Evolutionary conservation across 495 filamentous ascomycete species (phyloP), one percentile per base, ranked within the genome.

Genomic region (Ascobolus immersus): DNA sequence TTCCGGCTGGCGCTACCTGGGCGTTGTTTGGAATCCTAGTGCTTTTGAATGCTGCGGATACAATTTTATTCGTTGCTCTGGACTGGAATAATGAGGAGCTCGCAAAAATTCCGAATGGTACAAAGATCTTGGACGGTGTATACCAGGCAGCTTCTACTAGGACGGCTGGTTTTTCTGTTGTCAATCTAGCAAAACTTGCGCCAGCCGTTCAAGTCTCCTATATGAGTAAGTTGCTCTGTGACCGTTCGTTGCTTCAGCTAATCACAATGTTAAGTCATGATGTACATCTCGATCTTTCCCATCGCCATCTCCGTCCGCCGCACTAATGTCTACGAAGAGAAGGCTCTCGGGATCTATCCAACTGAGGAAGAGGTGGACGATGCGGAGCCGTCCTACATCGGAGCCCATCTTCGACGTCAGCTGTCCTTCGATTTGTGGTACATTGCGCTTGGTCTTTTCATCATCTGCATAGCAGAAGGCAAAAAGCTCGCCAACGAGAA

Each of bases 251-350:
- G 3, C 11, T 27, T 11, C 14, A 27, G 6, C 17, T 22, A 36
- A 9, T 31, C 19, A 15, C 15, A 19, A 10, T 36, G 65, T 39
- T 40, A 64, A 29, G 55, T 73, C 41, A 73, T 73, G 68, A 73
- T 73, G 68, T 73, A 72, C 47, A 69, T 73, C 36, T 64, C 68
- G 29, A 52, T 68, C 13, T 69, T 65, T 38, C 68, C 68, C 2
- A 67, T 71, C 31, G 69, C 68, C 20, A 69, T 73, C 36, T 59
- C 52, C 21, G 55, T 72, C 13, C 41, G 64, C 35, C 62, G 67
- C 44, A 74, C 71, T 31, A 78, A 78, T 51, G 71, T 78, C 33
- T 78, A 78, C 49, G 73, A 78, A 57, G 73, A 78, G 49, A 67
- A 69, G 24, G 67, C 64, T 11, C 57, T 78, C 12, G 72, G 73